phyloP scores from a whole-genome alignment of 2,329 filamentous ascomycete species.

The Aspergillus melleus region DNA sequence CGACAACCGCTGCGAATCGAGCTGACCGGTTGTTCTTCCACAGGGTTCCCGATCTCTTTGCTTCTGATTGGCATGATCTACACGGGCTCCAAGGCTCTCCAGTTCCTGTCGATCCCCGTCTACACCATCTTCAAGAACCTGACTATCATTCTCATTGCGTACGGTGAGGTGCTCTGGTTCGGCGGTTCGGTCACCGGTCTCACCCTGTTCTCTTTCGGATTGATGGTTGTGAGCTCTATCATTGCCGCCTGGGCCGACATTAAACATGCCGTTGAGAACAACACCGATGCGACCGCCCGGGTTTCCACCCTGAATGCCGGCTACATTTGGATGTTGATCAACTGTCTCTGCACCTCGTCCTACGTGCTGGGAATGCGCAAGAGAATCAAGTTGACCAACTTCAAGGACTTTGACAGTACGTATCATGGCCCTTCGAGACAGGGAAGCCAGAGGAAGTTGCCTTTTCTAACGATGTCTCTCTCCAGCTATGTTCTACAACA shows the following conservation, averaged over 20 bases:
- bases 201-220: constrained; percentile 86
- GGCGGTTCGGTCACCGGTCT: constrained; percentile 86
- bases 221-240: constrained; percentile 94
- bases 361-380: constrained; percentile 95
- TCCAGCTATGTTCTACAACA: constrained; percentile 99
- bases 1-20: neutral
- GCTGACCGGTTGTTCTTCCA: constrained; percentile 5
- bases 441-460: neutral
- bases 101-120: constrained; percentile 94
- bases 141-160: constrained; percentile 97
- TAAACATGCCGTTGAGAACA: constrained; percentile 72
- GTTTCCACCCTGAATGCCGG: constrained; percentile 90
- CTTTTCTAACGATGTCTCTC: constrained; percentile 18
- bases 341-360: constrained; percentile 89
- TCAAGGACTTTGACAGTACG: constrained; percentile 99
- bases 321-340: constrained; percentile 97
- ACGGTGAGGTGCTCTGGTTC: constrained; percentile 98
- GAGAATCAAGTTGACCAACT: constrained; percentile 98
- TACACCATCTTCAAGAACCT: constrained; percentile 99
- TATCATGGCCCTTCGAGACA: constrained; percentile 24
- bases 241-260: constrained; percentile 98
- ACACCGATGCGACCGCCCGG: constrained; percentile 67
- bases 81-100: constrained; percentile 90
- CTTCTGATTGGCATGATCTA: constrained; percentile 99
- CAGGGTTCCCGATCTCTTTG: constrained; percentile 94